phyloP scores from a whole-genome alignment of 768 basidiomycete genomes.

The Phlegmacium glaucopus region DNA sequence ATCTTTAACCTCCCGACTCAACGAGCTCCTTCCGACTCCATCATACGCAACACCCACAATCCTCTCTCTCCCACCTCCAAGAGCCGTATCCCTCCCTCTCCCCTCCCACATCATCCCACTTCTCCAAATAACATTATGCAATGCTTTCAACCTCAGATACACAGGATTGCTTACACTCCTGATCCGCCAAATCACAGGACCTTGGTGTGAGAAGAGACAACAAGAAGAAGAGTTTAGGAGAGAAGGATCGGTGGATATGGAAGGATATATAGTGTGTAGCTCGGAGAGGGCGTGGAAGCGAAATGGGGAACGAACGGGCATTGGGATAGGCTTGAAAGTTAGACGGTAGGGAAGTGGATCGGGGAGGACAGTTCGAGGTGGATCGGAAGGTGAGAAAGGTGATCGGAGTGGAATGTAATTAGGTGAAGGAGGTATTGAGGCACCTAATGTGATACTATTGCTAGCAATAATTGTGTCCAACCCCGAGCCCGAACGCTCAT shows the following conservation, averaged over 20 bases:
- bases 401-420: constrained; percentile 41
- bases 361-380: constrained; percentile 27
- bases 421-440: constrained; percentile 11
- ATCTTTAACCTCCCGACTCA: constrained; percentile 18
- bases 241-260: constrained; percentile 7
- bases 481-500: too few species aligned
- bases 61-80: constrained; percentile 56
- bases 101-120: constrained; percentile 47
- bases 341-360: constrained; percentile 29
- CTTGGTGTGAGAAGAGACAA: not conserved
- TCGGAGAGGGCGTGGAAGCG: constrained; percentile 30
- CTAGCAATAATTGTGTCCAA: too few species aligned
- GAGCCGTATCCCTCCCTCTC: constrained; percentile 41
- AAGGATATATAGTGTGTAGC: constrained; percentile 24
- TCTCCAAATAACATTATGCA: constrained; percentile 50
- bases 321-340: constrained; percentile 36
- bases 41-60: constrained; percentile 59
- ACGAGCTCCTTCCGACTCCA: constrained; percentile 52
- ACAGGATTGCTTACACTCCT: constrained; percentile 61
- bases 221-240: not conserved
- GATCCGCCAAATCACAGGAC: constrained; percentile 37
- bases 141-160: constrained; percentile 55
- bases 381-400: constrained; percentile 23
- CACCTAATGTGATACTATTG: too few species aligned
- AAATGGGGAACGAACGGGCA: constrained; percentile 41